These are phyloP conservation scores for Rosa chinensis DNA, from an alignment of 306 rosid species.

Conservation along the genomic window DNA sequence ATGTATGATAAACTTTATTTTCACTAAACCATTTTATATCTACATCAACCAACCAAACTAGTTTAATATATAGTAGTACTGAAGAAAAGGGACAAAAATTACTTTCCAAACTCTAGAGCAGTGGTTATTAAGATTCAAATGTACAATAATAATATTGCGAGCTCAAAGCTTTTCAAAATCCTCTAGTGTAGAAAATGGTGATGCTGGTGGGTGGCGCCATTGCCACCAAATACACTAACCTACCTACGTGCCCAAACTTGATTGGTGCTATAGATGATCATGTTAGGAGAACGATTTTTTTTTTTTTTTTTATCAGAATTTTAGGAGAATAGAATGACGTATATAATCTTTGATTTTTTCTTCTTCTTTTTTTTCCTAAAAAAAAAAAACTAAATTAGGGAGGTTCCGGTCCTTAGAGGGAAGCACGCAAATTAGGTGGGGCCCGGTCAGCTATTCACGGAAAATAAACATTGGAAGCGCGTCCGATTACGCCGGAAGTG, in stretches of 20 bases:
- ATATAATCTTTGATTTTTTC: too few relatives aligned
- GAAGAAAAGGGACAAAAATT: neutral
- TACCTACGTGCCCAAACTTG: neutral
- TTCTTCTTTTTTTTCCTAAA: neutral
- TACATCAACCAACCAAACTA: neutral
- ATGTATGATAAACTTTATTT: too few relatives aligned
- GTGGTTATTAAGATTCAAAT: neutral
- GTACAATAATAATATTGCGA: neutral
- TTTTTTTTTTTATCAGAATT: too few relatives aligned
- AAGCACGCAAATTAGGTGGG: conserved; percentile 39
- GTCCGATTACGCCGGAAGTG: conserved; percentile 52
- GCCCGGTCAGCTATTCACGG: conserved; percentile 39
- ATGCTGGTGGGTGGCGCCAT: neutral
- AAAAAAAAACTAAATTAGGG: neutral
- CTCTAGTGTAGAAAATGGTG: neutral
- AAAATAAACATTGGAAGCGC: conserved; percentile 35
- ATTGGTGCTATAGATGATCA: neutral
- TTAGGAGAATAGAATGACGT: too few relatives aligned
- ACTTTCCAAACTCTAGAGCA: neutral
- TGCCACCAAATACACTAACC: neutral
- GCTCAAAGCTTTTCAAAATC: neutral
- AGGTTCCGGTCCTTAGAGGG: conserved; percentile 22
- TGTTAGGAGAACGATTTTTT: too few relatives aligned
- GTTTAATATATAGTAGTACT: neutral
- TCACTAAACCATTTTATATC: too few relatives aligned